phyloP scores from a whole-genome alignment of 2,329 filamentous ascomycete species.

The Colletotrichum eleusines region DNA sequence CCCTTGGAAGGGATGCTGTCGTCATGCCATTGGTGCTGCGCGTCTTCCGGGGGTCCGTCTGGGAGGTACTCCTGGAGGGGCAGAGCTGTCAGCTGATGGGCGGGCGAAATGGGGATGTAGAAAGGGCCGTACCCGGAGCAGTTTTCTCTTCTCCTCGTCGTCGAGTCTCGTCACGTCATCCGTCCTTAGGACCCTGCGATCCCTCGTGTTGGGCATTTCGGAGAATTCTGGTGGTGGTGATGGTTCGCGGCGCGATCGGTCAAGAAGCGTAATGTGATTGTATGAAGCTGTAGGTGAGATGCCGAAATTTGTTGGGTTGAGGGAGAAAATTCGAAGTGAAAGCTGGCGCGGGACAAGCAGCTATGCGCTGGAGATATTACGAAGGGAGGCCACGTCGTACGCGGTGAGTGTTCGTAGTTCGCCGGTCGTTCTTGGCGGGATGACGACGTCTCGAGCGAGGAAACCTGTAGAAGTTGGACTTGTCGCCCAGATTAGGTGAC shows the following conservation, averaged over 20 bases:
- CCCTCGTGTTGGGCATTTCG: conserved; percentile 49
- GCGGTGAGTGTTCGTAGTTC: conserved; percentile 28
- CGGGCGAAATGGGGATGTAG: not conserved
- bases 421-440: conserved; percentile 36
- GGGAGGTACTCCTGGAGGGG: conserved; percentile 47
- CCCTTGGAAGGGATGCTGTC: conserved; percentile 50
- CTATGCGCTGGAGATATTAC: conserved; percentile 24
- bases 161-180: conserved; percentile 53
- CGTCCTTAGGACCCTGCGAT: conserved; percentile 55
- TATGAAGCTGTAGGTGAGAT: conserved; percentile 28
- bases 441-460: conserved; percentile 35
- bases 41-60: conserved; percentile 14
- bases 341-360: conserved; percentile 14
- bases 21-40: conserved; percentile 35
- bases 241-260: conserved; percentile 26
- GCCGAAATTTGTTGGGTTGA: conserved; percentile 28
- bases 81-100: conserved; percentile 26
- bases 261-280: conserved; percentile 10
- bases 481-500: conserved; percentile 10
- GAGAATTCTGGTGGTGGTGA: not conserved
- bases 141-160: conserved; percentile 53
- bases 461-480: conserved; percentile 36
- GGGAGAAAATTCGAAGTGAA: conserved; percentile 17
- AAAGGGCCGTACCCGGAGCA: conserved; percentile 50
- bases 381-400: conserved; percentile 28